Base-by-base conservation (phyloP, 805 yeast species). In the Candida sphagnicola region DNA sequence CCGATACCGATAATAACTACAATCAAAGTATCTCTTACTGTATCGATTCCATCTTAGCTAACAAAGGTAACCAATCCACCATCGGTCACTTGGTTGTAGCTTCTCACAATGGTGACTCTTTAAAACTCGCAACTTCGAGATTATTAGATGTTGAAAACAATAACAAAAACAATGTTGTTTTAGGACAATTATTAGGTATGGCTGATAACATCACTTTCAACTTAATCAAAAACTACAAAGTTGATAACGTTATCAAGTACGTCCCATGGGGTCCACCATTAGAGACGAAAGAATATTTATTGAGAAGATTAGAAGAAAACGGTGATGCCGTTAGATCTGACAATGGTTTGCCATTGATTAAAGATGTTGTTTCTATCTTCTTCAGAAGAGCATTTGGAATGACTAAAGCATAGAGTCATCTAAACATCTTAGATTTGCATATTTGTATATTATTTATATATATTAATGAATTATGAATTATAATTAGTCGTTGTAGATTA, bases 191-290 rank as follows among this genome's bases (percentile, higher is more conserved):
- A 47, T 69, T 91, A 56, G 98, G 98, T 26, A 91, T 90, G 97
- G 95, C 95, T 37, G 98, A 90, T 61, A 82, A 84, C 53, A 77
- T 86, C 44, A 87, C 96, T 18, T 74, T 75, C 57, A 87, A 85
- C 49, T 72, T 90, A 53, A 77, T 86, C 40, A 64, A 72, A 29
- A 70, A 79, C 34, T 77, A 84, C 48, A 71, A 77, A 32, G 85
- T 77, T 32, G 78, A 74, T 44, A 87, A 87, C 54, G 82, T 90
- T 38, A 82, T 91, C 65, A 91, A 91, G 66, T 90, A 91, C 58
- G 96, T 90, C 45, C 95, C 97, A 13, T 90, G 97, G 97, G 97
- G 97, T 8, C 97, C 97, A 24, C 95, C 95, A 40, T 65, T 78
- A 49, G 97, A 91, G 65, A 89, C 96, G 42, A 88, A 86, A 67